Evolutionary conservation across 345 rosid genomes (phyloP), one percentile per base, ranked within the genome.

Genomic region (Eucalyptus pauciflora): DNA sequence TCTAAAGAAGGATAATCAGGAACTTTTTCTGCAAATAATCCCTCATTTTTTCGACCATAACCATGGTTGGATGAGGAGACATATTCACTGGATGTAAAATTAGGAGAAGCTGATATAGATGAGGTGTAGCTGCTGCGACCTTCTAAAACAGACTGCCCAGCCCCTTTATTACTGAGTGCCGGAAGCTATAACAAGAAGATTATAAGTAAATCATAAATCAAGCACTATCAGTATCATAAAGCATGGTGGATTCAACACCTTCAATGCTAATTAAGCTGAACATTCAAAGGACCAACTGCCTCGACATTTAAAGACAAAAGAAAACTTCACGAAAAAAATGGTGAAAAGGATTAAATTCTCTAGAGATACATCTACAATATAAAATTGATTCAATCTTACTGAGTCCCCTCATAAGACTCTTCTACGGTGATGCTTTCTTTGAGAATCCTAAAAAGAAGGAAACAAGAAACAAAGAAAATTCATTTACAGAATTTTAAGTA

Each of bases 11-110:
- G 90, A 89, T 96, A 97, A 88, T 95, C 99, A 89, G 94, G 90
- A 80, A 96, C 89, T 93, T 96, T 98, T 85, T 98, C 99, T 8
- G 94, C 81, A 91, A 93, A 96, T 69, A 96, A 90, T 91, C 94
- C 95, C 46, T 97, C 98, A 86, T 91, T 91, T 92, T 95, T 98
- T 90, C 90, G 97, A 92, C 95, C 94, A 95, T 94, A 98, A 87
- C 91, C 94, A 89, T 94, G 99, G 86, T 91, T 92, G 24, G 98
- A 92, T 50, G 97, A 92, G 83, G 98, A 90, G 87, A 95, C 86
- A 89, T 95, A 96, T 67, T 94, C 96, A 86, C 94, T 92, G 87
- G 99, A 90, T 86, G 93, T 90, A 94, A 92, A 96, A 90, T 96
- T 97, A 3, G 99, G 98, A 43, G 99, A 96, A 90, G 95, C 97